Evolutionary conservation across 352 stramenopile genomes (phyloP), one percentile per base, ranked within the genome.

Genomic region (Phytophthora syringae): DNA sequence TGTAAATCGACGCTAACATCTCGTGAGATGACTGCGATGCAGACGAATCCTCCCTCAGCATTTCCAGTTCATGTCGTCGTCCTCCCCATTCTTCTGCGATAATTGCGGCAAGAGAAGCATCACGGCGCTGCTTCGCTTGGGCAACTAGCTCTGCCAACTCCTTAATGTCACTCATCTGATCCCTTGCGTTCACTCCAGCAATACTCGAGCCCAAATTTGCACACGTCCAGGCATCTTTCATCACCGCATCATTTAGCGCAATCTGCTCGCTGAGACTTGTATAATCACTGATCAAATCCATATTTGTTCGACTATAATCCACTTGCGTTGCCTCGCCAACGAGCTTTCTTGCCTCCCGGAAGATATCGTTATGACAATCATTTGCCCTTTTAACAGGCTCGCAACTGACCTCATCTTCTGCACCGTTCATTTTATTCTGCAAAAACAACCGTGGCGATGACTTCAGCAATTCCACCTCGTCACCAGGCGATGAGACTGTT

Each of bases 61-160:
- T 11, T 22, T 58, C 22, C 13, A 58, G 36, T 25, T 49, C 51
- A 16, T 58, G 20, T 39, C 27, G 47, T 27, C n/a, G 36, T 5
- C 9, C 21, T 5, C 15, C 37, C 51, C 51, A 58, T 12, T 48
- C 34, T 15, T 58, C 22, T 6, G 37, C 36, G 3, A 58, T 18
- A n/a, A 58, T 22, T 10, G 51, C 9, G 27, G 36, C 51, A 5
- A 58, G 24, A 18, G 39, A 24, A 12, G 37, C 15, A 11, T 59
- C 52, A 20, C 52, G 39, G 11, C 52, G 25, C 11, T 24, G 15
- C 21, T 59, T 40, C 24, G 50, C 52, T 21, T 50, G 5, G 52
- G 21, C 30, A 27, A 59, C 28, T 24, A 28, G 25, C 10, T 20
- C 16, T 13, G 22, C 30, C 52, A 42, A 7, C 21, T 59, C 52